Evolutionary conservation across 345 rosid genomes (phyloP).

Genomic region (Hibiscus mutabilis): DNA sequence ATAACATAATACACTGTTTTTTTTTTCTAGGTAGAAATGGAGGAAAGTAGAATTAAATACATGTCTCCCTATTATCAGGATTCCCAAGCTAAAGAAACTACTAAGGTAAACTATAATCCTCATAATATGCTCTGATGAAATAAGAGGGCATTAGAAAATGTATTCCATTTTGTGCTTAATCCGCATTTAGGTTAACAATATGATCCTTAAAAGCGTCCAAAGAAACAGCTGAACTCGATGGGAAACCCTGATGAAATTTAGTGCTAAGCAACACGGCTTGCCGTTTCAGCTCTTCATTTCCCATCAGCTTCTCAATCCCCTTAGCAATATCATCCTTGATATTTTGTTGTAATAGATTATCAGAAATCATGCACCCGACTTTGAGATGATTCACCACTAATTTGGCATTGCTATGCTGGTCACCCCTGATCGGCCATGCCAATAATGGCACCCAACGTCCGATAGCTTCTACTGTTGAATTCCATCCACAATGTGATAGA

Average conservation of each 20-base stretch:
- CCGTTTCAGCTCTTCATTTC: slow-evolving; percentile 13
- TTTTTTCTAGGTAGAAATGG: background rate
- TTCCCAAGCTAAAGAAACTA: background rate
- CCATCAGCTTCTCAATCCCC: slow-evolving; percentile 33
- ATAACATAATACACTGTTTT: background rate
- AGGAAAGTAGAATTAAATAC: background rate
- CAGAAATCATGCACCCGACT: slow-evolving; percentile 25
- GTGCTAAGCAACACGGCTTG: slow-evolving; percentile 13
- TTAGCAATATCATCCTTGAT: slow-evolving; percentile 12
- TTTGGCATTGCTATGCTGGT: slow-evolving; percentile 40
- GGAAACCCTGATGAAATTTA: slow-evolving; percentile 15
- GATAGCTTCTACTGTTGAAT: slow-evolving; percentile 46
- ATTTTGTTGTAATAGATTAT: slow-evolving; percentile 19
- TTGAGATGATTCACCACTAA: slow-evolving; percentile 30
- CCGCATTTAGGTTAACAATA: background rate
- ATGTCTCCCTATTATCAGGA: background rate
- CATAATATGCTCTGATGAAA: slow-evolving; percentile 8
- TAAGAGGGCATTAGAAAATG: background rate
- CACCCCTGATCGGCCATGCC: slow-evolving; percentile 54
- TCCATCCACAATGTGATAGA: slow-evolving; percentile 55
- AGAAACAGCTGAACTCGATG: slow-evolving; percentile 21
- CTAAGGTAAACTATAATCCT: background rate
- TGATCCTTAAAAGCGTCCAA: slow-evolving; percentile 14
- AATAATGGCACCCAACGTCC: slow-evolving; percentile 38
- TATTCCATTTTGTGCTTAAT: background rate